These are phyloP conservation scores for Mortierella sp. DNA, from an alignment of 371 early-diverging fungal genomes.

Conservation along the genomic window DNA sequence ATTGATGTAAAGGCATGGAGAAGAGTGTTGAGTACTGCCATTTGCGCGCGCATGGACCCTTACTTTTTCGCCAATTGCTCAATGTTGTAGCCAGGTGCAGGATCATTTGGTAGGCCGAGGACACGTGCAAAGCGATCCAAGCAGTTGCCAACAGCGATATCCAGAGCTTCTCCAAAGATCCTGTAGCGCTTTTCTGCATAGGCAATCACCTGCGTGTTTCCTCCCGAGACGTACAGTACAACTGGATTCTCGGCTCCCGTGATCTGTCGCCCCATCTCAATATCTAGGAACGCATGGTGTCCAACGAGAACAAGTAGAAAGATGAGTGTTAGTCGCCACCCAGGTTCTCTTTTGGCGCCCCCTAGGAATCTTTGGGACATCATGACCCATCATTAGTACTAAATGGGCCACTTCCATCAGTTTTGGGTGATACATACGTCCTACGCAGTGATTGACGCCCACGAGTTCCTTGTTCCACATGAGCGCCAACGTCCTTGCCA, in stretches of 20 bases:
- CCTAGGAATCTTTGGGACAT: too few species aligned
- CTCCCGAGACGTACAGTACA: constrained; percentile 99
- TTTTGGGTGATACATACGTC: constrained; percentile 78
- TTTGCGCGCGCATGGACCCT: constrained; percentile 12
- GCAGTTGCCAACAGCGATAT: constrained; percentile 99
- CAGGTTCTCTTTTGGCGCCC: too few species aligned
- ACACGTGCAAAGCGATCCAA: constrained; percentile 98
- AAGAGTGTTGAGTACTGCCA: too few species aligned
- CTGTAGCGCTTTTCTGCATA: constrained; percentile 94
- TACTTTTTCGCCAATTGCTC: constrained; percentile 94
- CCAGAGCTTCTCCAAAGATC: constrained; percentile 99
- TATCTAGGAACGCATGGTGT: constrained; percentile 67
- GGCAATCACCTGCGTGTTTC: constrained; percentile 99
- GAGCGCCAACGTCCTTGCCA: constrained; percentile 94
- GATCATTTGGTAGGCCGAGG: constrained; percentile 95
- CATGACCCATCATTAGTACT: too few species aligned
- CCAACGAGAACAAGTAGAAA: not conserved
- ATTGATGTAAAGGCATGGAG: too few species aligned
- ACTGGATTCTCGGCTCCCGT: constrained; percentile 98
- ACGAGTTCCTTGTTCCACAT: constrained; percentile 96
- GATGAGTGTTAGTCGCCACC: not conserved
- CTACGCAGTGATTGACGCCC: constrained; percentile 99
- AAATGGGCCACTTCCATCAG: too few species aligned
- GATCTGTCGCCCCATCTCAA: constrained; percentile 99
- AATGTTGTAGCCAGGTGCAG: constrained; percentile 99